phyloP scores from a whole-genome alignment of 2,329 filamentous ascomycete species.

The Ophiostoma sp. region DNA sequence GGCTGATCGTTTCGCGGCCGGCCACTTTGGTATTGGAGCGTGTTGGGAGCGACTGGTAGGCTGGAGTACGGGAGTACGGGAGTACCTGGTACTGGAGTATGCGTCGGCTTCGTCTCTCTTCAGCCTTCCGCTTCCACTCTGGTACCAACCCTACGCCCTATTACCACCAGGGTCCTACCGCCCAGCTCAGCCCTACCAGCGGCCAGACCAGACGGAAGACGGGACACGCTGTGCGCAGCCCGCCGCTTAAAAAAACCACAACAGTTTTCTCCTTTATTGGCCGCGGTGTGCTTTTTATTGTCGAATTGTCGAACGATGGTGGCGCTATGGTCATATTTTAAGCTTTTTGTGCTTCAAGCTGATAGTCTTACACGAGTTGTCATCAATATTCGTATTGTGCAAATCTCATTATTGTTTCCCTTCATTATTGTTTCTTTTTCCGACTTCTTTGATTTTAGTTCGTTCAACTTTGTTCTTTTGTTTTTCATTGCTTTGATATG shows the following conservation, averaged over 20 bases:
- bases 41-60: neutral
- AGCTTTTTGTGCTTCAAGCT: conserved; percentile 4
- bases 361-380: neutral
- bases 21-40: neutral
- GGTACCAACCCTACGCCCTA: too few species aligned
- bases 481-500: too few species aligned
- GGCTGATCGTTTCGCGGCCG: neutral
- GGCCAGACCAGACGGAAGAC: neutral
- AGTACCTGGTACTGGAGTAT: neutral
- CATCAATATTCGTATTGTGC: neutral
- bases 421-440: too few species aligned
- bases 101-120: neutral
- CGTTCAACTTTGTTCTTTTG: too few species aligned
- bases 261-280: neutral
- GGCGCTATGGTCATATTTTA: conserved; percentile 5
- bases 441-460: too few species aligned
- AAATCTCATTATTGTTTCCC: too few species aligned
- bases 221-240: too few species aligned
- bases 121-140: neutral
- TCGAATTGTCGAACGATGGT: neutral
- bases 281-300: neutral
- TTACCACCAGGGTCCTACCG: neutral
- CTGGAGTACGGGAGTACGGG: too few species aligned
- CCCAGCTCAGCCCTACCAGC: conserved; percentile 4
- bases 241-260: neutral